Percentiles rank a stretch among this genome's conserved stretches.
These are phyloP conservation scores for Blastomyces emzantsi DNA, from an alignment of 2,329 filamentous ascomycete genomes.

Conservation along the genomic window DNA sequence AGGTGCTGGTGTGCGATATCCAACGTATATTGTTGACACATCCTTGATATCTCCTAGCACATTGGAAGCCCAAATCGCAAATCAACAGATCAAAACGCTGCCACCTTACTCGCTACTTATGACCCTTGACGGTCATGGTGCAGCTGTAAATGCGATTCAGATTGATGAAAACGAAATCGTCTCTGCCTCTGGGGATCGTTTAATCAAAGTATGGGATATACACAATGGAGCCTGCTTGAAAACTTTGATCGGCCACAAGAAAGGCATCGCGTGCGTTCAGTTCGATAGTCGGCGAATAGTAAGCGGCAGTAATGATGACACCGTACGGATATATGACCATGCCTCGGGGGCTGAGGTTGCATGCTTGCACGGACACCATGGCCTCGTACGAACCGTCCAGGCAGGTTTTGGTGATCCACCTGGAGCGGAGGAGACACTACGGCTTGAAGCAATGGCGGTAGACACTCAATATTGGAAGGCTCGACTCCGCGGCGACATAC, in stretches of 20 bases:
- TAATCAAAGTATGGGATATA: slow-evolving; percentile 93
- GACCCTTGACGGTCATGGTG: slow-evolving; percentile 70
- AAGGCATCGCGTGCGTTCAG: slow-evolving; percentile 96
- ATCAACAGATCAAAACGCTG: slow-evolving; percentile 35
- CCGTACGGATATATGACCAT: slow-evolving; percentile 90
- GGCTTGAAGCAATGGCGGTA: slow-evolving; percentile 60
- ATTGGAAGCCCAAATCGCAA: slow-evolving; percentile 37
- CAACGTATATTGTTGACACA: slow-evolving; percentile 48
- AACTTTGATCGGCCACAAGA: slow-evolving; percentile 77
- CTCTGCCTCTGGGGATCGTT: slow-evolving; percentile 86
- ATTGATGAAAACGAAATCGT: slow-evolving; percentile 79
- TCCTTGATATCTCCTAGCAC: slow-evolving; percentile 32
- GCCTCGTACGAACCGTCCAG: slow-evolving; percentile 87
- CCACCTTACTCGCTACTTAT: slow-evolving; percentile 69
- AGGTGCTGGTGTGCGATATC: slow-evolving; percentile 39
- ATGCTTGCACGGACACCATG: slow-evolving; percentile 69
- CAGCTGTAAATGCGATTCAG: slow-evolving; percentile 94
- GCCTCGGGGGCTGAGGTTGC: slow-evolving; percentile 80
- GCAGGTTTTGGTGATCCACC: slow-evolving; percentile 87
- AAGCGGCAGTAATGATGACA: slow-evolving; percentile 91
- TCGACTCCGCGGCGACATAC: slow-evolving; percentile 38
- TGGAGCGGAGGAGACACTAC: slow-evolving; percentile 66
- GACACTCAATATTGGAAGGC: slow-evolving; percentile 64
- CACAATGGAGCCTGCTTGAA: slow-evolving; percentile 64
- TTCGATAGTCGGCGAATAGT: slow-evolving; percentile 91